Base-by-base conservation (phyloP, 768 basidiomycete species). In the Termitomyces heimii region DNA sequence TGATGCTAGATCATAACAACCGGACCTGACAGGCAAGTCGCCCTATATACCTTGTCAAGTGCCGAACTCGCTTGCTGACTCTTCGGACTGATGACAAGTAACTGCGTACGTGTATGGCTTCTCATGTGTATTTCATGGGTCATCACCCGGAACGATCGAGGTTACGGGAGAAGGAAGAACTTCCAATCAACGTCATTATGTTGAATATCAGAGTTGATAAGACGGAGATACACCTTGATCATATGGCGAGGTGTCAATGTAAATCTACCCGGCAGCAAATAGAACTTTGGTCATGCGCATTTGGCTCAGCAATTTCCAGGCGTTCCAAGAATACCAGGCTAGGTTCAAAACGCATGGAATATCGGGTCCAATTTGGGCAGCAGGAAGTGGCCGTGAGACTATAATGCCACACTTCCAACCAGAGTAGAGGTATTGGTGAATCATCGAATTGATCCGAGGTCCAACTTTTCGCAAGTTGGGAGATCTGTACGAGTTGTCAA, bases 21-120 rank as follows among this genome's bases (percentile, higher is more conserved):
- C 7, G 35, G 18, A 51, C 24, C 18, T 37, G 18, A 37, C 26
- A 12, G 2, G 9, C 3, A n/a, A 13, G 9, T 26, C 28, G 35
- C 26, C 34, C 26, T 52, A 39, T 52, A 52, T 52, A 52, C 26
- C 24, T n/a, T n/a, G 22, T 13, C 24, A 24, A 44, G 34, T 24
- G 9, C 34, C 44, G 31, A 42, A 54, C 22, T 26, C 4, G 14
- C 22, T 24, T 9, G n/a, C 39, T 7, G 55, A 31, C 31, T 35
- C 28, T 16, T 43, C 47, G 32, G 56, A 24, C 6, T 5, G 51
- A 57, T 57, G 51, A 57, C 56, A 45, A 53, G 51, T 31, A 45
- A 34, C 29, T 45, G 44, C 26, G 43, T 57, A 57, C 56, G 56
- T 57, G 26, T 35, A 12, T 31, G 13, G 16, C 20, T 50, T 53